A percentile compares a stretch with the other conserved stretches of the same genome.
Evolutionary conservation across 768 basidiomycete genomes (phyloP).

Genomic region (Russula virescens): DNA sequence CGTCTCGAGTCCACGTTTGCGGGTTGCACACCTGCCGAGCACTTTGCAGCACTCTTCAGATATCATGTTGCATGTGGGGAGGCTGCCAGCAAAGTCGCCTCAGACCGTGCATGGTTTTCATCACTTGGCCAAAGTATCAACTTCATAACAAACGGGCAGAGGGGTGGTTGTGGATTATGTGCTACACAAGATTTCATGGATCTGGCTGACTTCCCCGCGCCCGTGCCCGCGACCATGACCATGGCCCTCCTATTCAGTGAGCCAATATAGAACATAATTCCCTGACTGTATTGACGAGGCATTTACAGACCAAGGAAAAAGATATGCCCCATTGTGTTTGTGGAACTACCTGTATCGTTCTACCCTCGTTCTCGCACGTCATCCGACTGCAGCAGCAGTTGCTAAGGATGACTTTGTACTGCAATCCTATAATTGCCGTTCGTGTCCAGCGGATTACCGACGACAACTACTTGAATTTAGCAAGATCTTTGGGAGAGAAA

Average conservation of each 20-base stretch:
- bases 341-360: conserved; percentile 8
- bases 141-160: not conserved
- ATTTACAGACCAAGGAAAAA: not conserved
- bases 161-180: not conserved
- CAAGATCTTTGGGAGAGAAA: not conserved
- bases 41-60: not conserved
- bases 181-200: not conserved
- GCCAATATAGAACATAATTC: not conserved
- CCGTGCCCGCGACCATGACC: too few species aligned
- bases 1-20: not conserved
- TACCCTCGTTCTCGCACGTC: not conserved
- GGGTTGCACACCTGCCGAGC: not conserved
- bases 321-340: not conserved
- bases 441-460: not conserved
- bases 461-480: not conserved
- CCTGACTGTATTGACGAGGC: not conserved
- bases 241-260: too few species aligned
- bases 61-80: conserved; percentile 6
- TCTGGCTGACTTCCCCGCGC: too few species aligned
- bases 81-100: not conserved
- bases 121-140: not conserved
- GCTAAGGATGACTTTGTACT: not conserved
- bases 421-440: not conserved
- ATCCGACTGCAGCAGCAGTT: not conserved
- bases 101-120: not conserved